Base-by-base conservation (phyloP, 2,329 filamentous ascomycete genomes). In the Teratosphaeria nubilosa region DNA sequence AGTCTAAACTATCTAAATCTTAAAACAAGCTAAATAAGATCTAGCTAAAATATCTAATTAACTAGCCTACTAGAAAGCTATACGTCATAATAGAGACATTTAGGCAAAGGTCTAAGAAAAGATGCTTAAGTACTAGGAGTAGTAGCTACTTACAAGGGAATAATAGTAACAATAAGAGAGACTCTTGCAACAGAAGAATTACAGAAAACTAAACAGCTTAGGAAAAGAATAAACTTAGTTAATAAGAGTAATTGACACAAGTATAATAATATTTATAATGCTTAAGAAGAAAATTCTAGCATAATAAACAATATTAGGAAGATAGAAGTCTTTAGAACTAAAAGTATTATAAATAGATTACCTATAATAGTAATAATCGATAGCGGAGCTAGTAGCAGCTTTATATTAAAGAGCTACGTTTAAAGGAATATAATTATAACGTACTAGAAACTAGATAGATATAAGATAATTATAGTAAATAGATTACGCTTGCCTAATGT, bases 291-390 rank as follows among this genome's bases (percentile, higher is more conserved):
- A 48, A 53, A 55, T 60, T 27, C 60, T 45, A 27, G 52, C 60
- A 31, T 50, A 60, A 31, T 37, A 58, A 58, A 63, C 62, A 37
- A 63, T 58, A 55, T 20, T 52, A 62, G 57, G 53, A 24, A 60
- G 58, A 52, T 45, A 56, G 14, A n/a, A n/a, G n/a, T n/a, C n/a
- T n/a, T n/a, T n/a, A n/a, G n/a, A n/a, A n/a, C n/a, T n/a, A n/a
- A n/a, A n/a, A n/a, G n/a, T n/a, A n/a, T n/a, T n/a, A n/a, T n/a
- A n/a, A n/a, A n/a, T n/a, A n/a, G n/a, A n/a, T n/a, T n/a, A n/a
- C n/a, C n/a, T n/a, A n/a, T n/a, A n/a, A n/a, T n/a, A n/a, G n/a
- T n/a, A n/a, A n/a, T n/a, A n/a, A n/a, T n/a, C n/a, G n/a, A n/a
- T n/a, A n/a, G n/a, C n/a, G n/a, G n/a, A n/a, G n/a, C n/a, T n/a